Base-by-base conservation (phyloP, 768 basidiomycete species). In the Lactarius akahatsu region DNA sequence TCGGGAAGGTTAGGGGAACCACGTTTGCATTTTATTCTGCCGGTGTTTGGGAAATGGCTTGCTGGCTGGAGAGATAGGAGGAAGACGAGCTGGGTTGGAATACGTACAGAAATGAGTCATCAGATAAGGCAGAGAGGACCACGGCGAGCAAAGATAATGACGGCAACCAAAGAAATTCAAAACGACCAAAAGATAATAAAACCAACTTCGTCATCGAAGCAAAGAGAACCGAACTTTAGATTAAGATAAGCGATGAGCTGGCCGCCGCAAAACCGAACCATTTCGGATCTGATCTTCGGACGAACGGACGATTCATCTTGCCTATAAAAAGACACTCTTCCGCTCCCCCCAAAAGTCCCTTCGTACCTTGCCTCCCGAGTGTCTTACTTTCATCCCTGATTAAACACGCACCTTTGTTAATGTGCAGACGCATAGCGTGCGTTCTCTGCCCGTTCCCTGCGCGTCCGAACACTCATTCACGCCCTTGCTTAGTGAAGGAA, bases 361-460 rank as follows among this genome's bases (percentile, higher is more conserved):
- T 23, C 50, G 47, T 68, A 26, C 58, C 55, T 68, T 60, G 66
- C 40, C 63, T 45, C 34, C 26, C 45, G 26, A 55, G n/a, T 23
- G 15, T 18, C n/a, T 36, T 20, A 4, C 34, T n/a, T 13, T 18
- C 56, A 36, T 28, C 63, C 32, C 36, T 40, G 5, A 32, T 40
- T 34, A 58, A 57, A 55, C n/a, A 47, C 52, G 30, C 28, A 36
- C 10, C 34, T 11, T 16, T 40, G 38, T 13, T 43, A 68, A 92
- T 92, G 90, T 92, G 90, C 75, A 85, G 80, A 80, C 85, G 85
- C 76, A 80, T 91, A 76, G 87, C 90, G 90, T 91, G 78, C 72
- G 89, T 83, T 34, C 13, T 61, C 26, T 58, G 43, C 20, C 23
- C 30, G 20, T 30, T 43, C 38, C 55, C n/a, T 32, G 15, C 32